Percentiles rank a stretch among this genome's conserved stretches.
Conservation (phyloP, 352 stramenopile genomes). For the Elongisporangium prolatum region DNA sequence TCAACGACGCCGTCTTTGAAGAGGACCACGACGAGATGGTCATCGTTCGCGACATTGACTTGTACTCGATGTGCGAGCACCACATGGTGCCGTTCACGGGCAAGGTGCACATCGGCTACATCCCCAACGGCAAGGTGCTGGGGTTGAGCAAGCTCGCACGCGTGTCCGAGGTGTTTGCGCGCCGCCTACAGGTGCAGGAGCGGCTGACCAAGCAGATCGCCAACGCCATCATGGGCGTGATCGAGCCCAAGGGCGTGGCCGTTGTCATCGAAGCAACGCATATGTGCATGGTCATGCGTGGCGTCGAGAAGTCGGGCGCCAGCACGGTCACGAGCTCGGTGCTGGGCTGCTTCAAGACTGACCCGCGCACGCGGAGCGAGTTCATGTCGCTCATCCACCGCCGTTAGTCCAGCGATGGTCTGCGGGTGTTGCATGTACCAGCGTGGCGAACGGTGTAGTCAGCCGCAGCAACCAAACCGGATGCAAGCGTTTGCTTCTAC, state of each 20-base stretch:
- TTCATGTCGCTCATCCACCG: conserved; percentile 88
- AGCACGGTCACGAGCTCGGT: conserved; percentile 97
- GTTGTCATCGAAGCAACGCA: conserved; percentile 99
- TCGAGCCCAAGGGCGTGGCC: conserved; percentile 95
- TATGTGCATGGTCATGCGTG: conserved; percentile 99
- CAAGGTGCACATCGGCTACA: conserved; percentile 93
- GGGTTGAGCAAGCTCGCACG: conserved; percentile 98
- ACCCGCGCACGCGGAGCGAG: conserved; percentile 85
- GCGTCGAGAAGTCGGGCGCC: conserved; percentile 96
- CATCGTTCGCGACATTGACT: conserved; percentile 98
- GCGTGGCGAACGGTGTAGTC: conserved; percentile 37
- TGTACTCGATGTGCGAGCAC: conserved; percentile 99
- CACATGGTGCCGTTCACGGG: conserved; percentile 99
- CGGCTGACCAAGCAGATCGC: conserved; percentile 99
- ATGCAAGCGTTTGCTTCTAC: conserved; percentile 30
- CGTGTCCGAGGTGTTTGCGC: conserved; percentile 96
- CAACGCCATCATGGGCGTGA: conserved; percentile 95
- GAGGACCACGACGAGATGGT: conserved; percentile 99
- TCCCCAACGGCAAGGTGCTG: conserved; percentile 95
- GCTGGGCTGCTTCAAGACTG: conserved; percentile 95
- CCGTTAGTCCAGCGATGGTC: conserved; percentile 23
- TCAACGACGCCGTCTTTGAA: conserved; percentile 98
- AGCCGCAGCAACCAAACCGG: conserved; percentile 34
- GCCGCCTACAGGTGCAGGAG: conserved; percentile 98
- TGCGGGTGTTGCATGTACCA: conserved; percentile 4